phyloP scores from a whole-genome alignment of 345 rosid genomes.

The Pseudoturritis turrita region DNA sequence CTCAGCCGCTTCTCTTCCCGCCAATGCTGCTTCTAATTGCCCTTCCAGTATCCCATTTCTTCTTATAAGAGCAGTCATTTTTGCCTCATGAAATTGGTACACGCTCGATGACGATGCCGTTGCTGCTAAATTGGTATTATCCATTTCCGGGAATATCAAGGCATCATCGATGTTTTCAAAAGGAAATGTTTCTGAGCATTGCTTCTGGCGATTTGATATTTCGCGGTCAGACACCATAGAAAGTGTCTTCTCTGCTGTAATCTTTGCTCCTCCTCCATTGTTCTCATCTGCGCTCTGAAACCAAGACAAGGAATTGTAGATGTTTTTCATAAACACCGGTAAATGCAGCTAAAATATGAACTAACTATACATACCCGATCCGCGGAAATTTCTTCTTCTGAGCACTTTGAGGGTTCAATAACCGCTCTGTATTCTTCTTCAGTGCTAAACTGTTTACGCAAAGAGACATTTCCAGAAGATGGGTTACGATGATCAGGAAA shows the following conservation, averaged over 20 bases:
- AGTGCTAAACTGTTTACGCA: slow-evolving; percentile 66
- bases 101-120: slow-evolving; percentile 46
- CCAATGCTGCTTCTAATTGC: slow-evolving; percentile 64
- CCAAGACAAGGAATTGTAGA: slow-evolving; percentile 7
- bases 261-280: slow-evolving; percentile 48
- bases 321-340: not conserved
- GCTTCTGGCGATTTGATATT: slow-evolving; percentile 32
- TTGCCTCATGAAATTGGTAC: slow-evolving; percentile 70
- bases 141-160: slow-evolving; percentile 41
- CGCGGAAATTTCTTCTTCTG: slow-evolving; percentile 47
- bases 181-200: slow-evolving; percentile 38
- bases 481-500: slow-evolving; percentile 51
- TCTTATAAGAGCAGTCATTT: slow-evolving; percentile 63
- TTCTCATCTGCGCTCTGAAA: slow-evolving; percentile 51
- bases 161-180: slow-evolving; percentile 38
- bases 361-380: slow-evolving; percentile 36
- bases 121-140: slow-evolving; percentile 30
- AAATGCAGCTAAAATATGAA: not conserved
- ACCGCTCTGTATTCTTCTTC: slow-evolving; percentile 55
- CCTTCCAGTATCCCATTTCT: slow-evolving; percentile 75
- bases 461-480: slow-evolving; percentile 67
- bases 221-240: slow-evolving; percentile 42
- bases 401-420: slow-evolving; percentile 42
- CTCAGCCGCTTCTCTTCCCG: slow-evolving; percentile 69
- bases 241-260: slow-evolving; percentile 44